Evolutionary conservation across 2,329 filamentous ascomycete species (phyloP), one percentile per base, ranked within the genome.

Genomic region (Verticillium nonalfalfae): DNA sequence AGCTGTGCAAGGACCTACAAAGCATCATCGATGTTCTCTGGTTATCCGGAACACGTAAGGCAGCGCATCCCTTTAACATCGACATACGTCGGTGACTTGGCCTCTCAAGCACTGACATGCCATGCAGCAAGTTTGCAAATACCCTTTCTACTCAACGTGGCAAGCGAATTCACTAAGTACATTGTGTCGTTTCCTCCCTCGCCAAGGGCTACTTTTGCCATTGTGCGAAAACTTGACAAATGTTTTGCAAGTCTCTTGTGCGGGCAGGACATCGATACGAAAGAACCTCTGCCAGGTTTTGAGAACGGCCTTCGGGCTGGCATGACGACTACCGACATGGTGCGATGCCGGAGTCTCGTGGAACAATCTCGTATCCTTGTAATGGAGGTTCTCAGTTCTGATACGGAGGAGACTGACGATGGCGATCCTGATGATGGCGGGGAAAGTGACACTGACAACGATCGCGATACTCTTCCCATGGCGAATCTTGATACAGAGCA

Each of bases 1-100:
- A 93, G 69, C 83, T 92, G 4, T 91, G 86, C 60, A 84, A 79
- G 61, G 92, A 97, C 69, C 74, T 96, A 1, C 90, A 93, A 61
- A 81, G 81, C 6, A 72, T 97, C 13, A 76, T 96, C 15, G 89
- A 96, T 72, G 83, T 96, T 7, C 76, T 97, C 5, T 98, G 94
- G 94, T 83, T 91, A 26, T 91, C 88, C 35, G 91, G 90, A 10
- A 97, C 93, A 26, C 92, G 92, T 93, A 80, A 72, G 90, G 7
- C 31, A 34, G 31, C 31, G 7, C 9, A 26, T 26, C 11, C 5
- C 21, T 26, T 18, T 7, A 45, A 45, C 35, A 40, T 11, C 18
- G 15, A 4, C n/a, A 26, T 21, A 10, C 45, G 18, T 50, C n/a
- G 18, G 45, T 9, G 11, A 18, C 7, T 10, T 7, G 21, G 45